Evolutionary conservation across 495 filamentous ascomycete genomes (phyloP).

Genomic region (Halenospora varia): DNA sequence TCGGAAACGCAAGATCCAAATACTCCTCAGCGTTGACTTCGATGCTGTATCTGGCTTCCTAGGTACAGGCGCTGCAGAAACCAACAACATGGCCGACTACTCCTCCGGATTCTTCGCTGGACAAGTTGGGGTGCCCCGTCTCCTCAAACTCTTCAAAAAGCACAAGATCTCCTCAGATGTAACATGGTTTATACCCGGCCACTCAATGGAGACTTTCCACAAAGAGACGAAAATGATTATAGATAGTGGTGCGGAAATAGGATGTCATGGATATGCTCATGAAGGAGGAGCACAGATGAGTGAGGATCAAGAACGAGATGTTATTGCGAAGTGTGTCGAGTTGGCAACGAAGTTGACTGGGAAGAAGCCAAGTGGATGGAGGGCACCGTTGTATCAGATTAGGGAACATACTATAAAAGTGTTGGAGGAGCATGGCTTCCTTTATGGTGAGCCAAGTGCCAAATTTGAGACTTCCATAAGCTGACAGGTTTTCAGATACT

Average conservation of each 20-base stretch:
- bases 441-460: slow-evolving; percentile 39
- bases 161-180: slow-evolving; percentile 45
- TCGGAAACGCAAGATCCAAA: slow-evolving; percentile 40
- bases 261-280: slow-evolving; percentile 58
- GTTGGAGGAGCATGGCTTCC: slow-evolving; percentile 50
- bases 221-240: slow-evolving; percentile 48
- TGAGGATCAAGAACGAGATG: slow-evolving; percentile 52
- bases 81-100: slow-evolving; percentile 55
- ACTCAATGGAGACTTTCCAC: slow-evolving; percentile 59
- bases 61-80: slow-evolving; percentile 46
- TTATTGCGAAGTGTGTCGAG: slow-evolving; percentile 49
- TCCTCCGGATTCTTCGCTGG: slow-evolving; percentile 55
- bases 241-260: slow-evolving; percentile 54
- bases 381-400: slow-evolving; percentile 56
- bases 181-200: slow-evolving; percentile 63
- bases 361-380: slow-evolving; percentile 50
- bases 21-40: slow-evolving; percentile 54
- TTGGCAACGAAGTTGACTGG: slow-evolving; percentile 45
- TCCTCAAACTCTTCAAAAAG: slow-evolving; percentile 54
- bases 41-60: slow-evolving; percentile 59
- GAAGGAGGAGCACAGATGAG: slow-evolving; percentile 54
- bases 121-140: slow-evolving; percentile 53
- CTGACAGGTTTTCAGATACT: slow-evolving; percentile 24
- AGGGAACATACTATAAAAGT: slow-evolving; percentile 50
- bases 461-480: not conserved